Evolutionary conservation across 805 yeast genomes (phyloP), one percentile per base, ranked within the genome.

Genomic region (Candida xyloterini): DNA sequence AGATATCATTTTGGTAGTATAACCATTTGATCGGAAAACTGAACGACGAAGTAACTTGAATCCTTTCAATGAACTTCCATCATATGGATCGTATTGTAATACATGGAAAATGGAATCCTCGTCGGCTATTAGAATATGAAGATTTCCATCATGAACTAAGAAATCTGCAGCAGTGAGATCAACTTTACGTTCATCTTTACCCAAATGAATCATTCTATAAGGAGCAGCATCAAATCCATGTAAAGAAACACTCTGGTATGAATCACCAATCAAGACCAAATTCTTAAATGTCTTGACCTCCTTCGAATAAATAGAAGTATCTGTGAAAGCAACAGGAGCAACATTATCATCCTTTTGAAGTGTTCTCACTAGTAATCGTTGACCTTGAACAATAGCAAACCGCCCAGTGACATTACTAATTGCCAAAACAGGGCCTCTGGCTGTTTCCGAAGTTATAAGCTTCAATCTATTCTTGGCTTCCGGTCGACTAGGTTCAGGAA

Each of bases 161-260:
- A 90, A 88, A 44, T 90, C 96, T n/a, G 84, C 78, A 43, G 82
- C 71, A 30, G 73, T 69, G 0, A 84, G 82, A 52, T 80, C 84
- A 30, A 84, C 66, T 14, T 72, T 62, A 18, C 76, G 71, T 15
- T 76, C 69, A 57, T 90, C 95, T 56, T 83, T 85, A 7, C 95
- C 90, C 36, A 93, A 60, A 42, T 74, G 61, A 13, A 88, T 69
- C 81, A 91, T 79, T 48, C 96, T 68, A 59, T 86, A 90, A 1
- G 99, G 99, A 53, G 91, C 96, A 2, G 95, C 91, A 59, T 89
- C 95, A 63, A 89, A 90, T 1, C 97, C 97, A 21, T 81, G 79
- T 41, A 93, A 69, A 68, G 89, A 79, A 4, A 87, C 70, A 50
- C 89, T 78, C 51, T 85, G 83, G 62, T 79, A 70, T 0, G 86